Percentiles rank a stretch among this genome's conserved stretches.
Conservation (phyloP, 257 asterid genomes). For the Echites panduratus region DNA sequence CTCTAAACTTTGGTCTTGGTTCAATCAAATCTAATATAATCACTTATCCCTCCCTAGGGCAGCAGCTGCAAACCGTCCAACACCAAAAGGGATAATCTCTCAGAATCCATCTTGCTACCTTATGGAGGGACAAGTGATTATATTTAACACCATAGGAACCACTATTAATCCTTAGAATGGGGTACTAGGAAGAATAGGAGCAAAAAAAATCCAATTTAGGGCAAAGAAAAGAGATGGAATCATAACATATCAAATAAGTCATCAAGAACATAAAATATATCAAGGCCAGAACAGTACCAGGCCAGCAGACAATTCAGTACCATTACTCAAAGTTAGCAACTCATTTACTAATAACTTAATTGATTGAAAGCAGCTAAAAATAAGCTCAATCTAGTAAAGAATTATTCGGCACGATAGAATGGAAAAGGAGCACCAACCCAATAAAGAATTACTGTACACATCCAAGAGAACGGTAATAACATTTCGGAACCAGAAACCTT, state of each 20-base stretch:
- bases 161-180: no score
- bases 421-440: neutral
- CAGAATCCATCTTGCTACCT: no score
- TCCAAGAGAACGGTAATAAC: neutral
- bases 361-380: neutral
- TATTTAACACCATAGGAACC: no score
- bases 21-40: no score
- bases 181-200: no score
- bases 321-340: neutral
- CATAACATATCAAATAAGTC: neutral
- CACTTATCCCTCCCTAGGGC: no score
- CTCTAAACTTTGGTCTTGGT: no score
- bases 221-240: neutral
- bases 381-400: neutral
- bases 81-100: no score
- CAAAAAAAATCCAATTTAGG: neutral
- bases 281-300: neutral
- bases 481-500: no score
- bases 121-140: no score
- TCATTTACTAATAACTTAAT: neutral
- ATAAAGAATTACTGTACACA: constrained; percentile 9
- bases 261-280: neutral
- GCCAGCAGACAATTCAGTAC: neutral
- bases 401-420: neutral
- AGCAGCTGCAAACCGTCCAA: no score